Evolutionary conservation across 306 rosid genomes (phyloP), one percentile per base, ranked within the genome.

Genomic region (Lathyrus tuberosus): DNA sequence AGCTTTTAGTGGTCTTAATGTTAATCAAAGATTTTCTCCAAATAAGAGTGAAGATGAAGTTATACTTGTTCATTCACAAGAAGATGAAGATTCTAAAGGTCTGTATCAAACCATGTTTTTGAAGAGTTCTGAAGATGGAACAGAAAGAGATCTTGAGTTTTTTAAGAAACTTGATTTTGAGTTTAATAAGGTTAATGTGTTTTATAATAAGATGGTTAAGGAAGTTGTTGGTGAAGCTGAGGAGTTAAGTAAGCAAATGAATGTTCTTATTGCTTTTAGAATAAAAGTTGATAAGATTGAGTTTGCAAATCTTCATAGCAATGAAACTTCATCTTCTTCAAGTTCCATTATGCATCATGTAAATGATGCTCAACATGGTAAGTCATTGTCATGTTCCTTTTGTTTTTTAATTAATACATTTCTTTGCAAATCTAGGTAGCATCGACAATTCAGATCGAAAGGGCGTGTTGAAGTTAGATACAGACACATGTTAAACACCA

Each of bases 201-300:
- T 91, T 65, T 91, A 85, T 56, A 80, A 66, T 75, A 82, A 76
- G 28, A 79, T 78, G 66, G 86, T 91, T 18, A 86, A 56, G 65
- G 76, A 82, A 64, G 72, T 82, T 57, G 70, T 72, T 77, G 74
- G 64, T 40, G 93, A 88, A 84, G 96, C 96, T 10, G 86, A 86
- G 53, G 91, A 86, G 73, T 75, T 91, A 69, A 80, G 83, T n/a
- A 80, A 69, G 67, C 96, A 91, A 81, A 91, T 91, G 91, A 82
- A 84, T 77, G 83, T 77, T 78, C 73, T 91, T 40, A 82, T 88
- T 80, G 92, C 92, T 77, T 77, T 86, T 8, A 65, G 91, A 51
- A 63, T 88, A 1, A 91, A 78, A 82, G 91, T 91, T 0, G 90
- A 91, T 68, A 79, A 82, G 62, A 74, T 61, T 28, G 71, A 62